phyloP scores from a whole-genome alignment of 495 filamentous ascomycete genomes.

The Penicillium lividum region DNA sequence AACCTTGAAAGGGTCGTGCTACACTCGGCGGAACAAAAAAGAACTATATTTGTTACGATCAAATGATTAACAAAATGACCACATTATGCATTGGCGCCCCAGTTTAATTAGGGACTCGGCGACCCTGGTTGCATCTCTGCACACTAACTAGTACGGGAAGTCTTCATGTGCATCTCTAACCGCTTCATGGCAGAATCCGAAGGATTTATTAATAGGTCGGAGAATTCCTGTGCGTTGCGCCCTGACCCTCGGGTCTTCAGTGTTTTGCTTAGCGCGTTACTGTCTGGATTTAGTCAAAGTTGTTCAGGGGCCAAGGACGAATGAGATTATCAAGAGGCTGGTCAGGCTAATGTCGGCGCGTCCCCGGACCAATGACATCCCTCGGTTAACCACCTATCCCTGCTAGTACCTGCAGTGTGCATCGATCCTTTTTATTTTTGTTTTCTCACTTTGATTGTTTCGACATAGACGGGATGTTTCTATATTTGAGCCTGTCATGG shows the following conservation, averaged over 20 bases:
- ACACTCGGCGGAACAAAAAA: neutral
- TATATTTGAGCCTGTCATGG: slow-evolving; percentile 23
- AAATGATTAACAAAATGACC: neutral
- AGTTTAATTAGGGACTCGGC: neutral
- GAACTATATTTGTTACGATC: neutral
- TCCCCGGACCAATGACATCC: slow-evolving; percentile 22
- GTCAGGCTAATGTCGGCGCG: slow-evolving; percentile 21
- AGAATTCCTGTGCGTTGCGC: slow-evolving; percentile 17
- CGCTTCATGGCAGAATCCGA: slow-evolving; percentile 18
- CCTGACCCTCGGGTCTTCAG: slow-evolving; percentile 19
- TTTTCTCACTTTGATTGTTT: slow-evolving; percentile 18
- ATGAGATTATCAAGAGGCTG: slow-evolving; percentile 21
- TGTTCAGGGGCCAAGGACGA: slow-evolving; percentile 17
- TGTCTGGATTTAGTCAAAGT: slow-evolving; percentile 25
- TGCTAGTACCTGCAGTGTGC: slow-evolving; percentile 33
- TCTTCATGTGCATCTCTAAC: slow-evolving; percentile 27
- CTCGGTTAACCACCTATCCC: slow-evolving; percentile 16
- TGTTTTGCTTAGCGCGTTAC: slow-evolving; percentile 35
- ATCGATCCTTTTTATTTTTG: slow-evolving; percentile 28
- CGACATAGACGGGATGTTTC: slow-evolving; percentile 27
- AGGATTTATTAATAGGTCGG: slow-evolving; percentile 31
- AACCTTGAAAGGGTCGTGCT: neutral
- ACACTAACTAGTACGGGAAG: slow-evolving; percentile 33
- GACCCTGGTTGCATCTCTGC: slow-evolving; percentile 22
- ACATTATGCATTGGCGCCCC: neutral